Evolutionary conservation across 2,329 filamentous ascomycete species (phyloP).

Genomic region (Colletotrichum sp.): DNA sequence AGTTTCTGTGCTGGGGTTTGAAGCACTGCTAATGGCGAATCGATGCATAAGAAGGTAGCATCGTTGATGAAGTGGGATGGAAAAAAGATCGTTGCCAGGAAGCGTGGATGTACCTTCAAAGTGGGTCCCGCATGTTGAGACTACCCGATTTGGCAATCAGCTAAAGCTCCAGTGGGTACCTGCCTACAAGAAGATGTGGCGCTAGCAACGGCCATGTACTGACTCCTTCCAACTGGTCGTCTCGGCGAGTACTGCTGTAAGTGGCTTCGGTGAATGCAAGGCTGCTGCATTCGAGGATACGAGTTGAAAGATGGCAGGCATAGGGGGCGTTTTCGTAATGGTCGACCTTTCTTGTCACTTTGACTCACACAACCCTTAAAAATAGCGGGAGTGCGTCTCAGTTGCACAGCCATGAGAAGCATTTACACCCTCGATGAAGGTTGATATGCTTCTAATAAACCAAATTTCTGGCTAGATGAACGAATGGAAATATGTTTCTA

Average conservation of each 20-base stretch:
- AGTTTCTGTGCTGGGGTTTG: neutral
- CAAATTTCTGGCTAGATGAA: neutral
- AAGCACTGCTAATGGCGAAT: neutral
- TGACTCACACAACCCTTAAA: neutral
- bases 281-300: neutral
- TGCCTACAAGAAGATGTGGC: neutral
- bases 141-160: constrained; percentile 5
- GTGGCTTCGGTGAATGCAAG: neutral
- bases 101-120: neutral
- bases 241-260: neutral
- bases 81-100: neutral
- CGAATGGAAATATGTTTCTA: neutral
- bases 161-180: constrained; percentile 6
- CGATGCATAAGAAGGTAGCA: neutral
- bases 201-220: neutral
- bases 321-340: neutral
- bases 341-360: neutral
- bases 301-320: neutral
- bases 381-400: neutral
- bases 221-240: neutral
- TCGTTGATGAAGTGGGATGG: neutral
- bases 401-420: neutral
- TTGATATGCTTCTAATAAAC: neutral
- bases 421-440: neutral
- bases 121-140: neutral